Evolutionary conservation across 305 asterid genomes (phyloP), one percentile per base, ranked within the genome.

Genomic region (Fraxinus albicans): DNA sequence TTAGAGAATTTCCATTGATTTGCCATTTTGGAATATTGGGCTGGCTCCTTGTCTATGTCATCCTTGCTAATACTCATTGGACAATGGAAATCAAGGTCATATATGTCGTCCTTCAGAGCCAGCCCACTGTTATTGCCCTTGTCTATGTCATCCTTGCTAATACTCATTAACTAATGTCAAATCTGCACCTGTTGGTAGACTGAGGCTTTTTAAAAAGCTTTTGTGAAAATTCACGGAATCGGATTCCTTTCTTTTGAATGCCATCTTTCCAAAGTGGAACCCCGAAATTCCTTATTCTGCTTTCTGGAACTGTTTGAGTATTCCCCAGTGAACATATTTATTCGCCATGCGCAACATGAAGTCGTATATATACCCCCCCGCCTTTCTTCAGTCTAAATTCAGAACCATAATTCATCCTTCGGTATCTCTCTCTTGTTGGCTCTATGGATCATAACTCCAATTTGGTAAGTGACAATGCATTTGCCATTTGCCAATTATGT

Each of bases 251-350:
- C 50, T 81, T 80, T 89, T 86, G 69, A 44, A 67, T 80, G 78
- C 83, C 81, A 82, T 84, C 81, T 88, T 77, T 90, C 84, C 91
- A 82, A 38, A 85, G 92, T 93, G 95, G 93, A 91, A 87, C 53
- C 77, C 36, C 42, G 88, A 86, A 89, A 90, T 90, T 86, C 29
- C 87, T 78, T 77, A 67, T 50, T 70, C 25, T 74, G 44, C 80
- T 76, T 36, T 69, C 83, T 38, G 47, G 35, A 53, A 75, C 75
- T 73, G 50, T 40, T 76, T 42, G 13, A 53, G 38, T 17, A 38
- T 5, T 29, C 74, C 35, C 21, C n/a, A 12, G 53, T 29, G 8
- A 3, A 29, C 47, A 21, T 75, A 35, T 35, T 47, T 36, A 4
- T 72, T 44, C 60, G 34, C 80, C 77, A 34, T 73, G 72, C 8